Base-by-base conservation (phyloP, 2,329 filamentous ascomycete genomes). In the Remersonia thermophila region DNA sequence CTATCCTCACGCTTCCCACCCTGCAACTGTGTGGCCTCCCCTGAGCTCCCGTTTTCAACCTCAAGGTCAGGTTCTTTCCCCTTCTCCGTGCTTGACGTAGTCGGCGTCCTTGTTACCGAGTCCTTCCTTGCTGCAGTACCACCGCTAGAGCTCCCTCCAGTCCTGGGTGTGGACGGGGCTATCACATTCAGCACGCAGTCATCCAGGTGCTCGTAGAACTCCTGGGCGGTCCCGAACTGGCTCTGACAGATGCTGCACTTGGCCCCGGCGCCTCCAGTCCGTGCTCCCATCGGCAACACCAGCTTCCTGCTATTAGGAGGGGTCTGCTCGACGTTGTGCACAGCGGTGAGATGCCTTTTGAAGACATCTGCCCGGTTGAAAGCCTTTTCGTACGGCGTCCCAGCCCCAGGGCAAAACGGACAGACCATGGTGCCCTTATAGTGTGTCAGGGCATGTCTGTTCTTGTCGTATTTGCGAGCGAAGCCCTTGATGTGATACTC, bases 371-470 rank as follows among this genome's bases (percentile, higher is more conserved):
- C 87, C 35, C 91, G 75, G 61, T 94, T 95, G 60, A 98, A 96
- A 46, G 83, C 85, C 66, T 95, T 95, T 58, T 95, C 89, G 5
- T 81, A 83, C 1, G 84, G 74, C 3, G 84, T 87, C 5, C 87
- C 86, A 14, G 80, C 81, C 3, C 86, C 85, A 0, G 87, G 85
- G 48, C 91, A 96, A 59, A 96, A 96, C 4, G 87, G 87, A 52
- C 91, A 98, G 7, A 94, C 82, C 86, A 96, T 95, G 11, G 85
- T 95, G 7, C 89, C 89, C 58, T 94, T 93, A 67, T 96, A 98
- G 55, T 96, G 91, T 3, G 89, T 96, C 45, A 96, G 62, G 2
- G 89, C 93, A 55, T 98, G 91, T 10, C 91, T 69, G 58, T 96
- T 96, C 68, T 95, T 95, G 63, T 96, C 91, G 55, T 96, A 98